Conservation (phyloP, 495 filamentous ascomycete species). For the Evernia prunastri region DNA sequence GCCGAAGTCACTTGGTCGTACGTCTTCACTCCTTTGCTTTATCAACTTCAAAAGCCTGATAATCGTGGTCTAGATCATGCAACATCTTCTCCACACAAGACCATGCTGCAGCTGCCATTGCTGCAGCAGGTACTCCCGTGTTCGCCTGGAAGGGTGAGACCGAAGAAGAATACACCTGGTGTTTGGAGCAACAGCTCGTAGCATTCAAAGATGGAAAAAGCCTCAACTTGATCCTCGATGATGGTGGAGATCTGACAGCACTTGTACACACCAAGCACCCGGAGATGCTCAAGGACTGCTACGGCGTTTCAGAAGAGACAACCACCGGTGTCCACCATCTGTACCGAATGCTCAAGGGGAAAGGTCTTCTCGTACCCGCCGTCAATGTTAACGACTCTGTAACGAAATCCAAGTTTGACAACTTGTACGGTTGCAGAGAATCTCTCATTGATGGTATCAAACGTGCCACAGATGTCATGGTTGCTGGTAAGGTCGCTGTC, state of each 20-base stretch:
- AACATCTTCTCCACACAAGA: conserved; percentile 99
- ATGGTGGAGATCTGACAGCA: conserved; percentile 94
- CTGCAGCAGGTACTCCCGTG: conserved; percentile 86
- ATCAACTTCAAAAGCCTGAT: conserved; percentile 5
- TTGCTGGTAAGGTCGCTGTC: conserved; percentile 95
- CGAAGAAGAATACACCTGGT: conserved; percentile 99
- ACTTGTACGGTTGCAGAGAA: conserved; percentile 98
- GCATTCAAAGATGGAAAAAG: conserved; percentile 96
- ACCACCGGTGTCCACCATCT: conserved; percentile 99
- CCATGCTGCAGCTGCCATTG: conserved; percentile 95
- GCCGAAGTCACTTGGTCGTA: conserved; percentile 96
- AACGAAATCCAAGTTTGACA: conserved; percentile 99
- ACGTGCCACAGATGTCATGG: conserved; percentile 99
- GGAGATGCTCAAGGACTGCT: conserved; percentile 94
- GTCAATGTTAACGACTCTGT: conserved; percentile 99
- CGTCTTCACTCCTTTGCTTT: background rate
- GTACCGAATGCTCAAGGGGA: conserved; percentile 93
- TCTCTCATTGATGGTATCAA: conserved; percentile 99
- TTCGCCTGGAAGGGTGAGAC: conserved; percentile 99
- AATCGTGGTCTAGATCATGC: conserved; percentile 46
- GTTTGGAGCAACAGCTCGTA: conserved; percentile 92
- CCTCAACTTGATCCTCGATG: conserved; percentile 97
- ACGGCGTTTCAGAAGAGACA: conserved; percentile 97
- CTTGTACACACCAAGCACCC: conserved; percentile 98
- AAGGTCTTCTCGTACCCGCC: conserved; percentile 83